Base-by-base conservation (phyloP, 1,139 yeast genomes). In the Saccharomyces hybrid region DNA sequence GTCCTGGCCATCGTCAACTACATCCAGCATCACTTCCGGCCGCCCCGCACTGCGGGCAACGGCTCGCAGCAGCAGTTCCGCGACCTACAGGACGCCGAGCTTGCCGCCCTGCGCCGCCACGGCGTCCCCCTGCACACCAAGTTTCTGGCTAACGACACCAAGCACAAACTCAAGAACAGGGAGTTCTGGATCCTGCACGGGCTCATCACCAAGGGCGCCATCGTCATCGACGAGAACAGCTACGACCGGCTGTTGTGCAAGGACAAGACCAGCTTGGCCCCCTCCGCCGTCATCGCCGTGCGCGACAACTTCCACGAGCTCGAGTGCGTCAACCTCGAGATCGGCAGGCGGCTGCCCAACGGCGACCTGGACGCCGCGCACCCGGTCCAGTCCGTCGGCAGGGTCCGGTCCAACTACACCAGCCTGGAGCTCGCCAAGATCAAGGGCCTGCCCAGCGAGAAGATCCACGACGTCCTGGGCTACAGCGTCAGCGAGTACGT, bases 111-210 rank as follows among this genome's bases (percentile, higher is more conserved):
- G 14, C 51, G 54, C 8, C 50, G 62, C 5, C 70, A 76, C 14
- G 70, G 73, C 28, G 79, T 88, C 50, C 96, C 96, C n/a, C 72
- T 88, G 51, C 97, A 91, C 68, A 91, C 98, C 0, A 75, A 95
- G 58, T 91, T 91, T 68, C 70, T 86, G 52, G 93, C 95, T 0
- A 80, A 83, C 55, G 82, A 84, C 8, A 69, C 73, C 26, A 77
- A 72, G 30, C 74, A 80, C 14, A 83, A 86, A 52, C 83, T 89
- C 57, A 83, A 81, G 57, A 88, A 89, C 55, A 82, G 87, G 58
- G 84, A 86, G 59, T 89, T 91, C 71, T 91, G 98, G 98, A 77
- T 91, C 56, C 73, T 91, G 48, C 97, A 91, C 67, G 97, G 97
- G 0, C 75, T 90, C 52, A 84, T 86, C 54, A 79, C 97, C 1